phyloP scores from a whole-genome alignment of 768 basidiomycete species.

The Rhodocollybia butyracea region DNA sequence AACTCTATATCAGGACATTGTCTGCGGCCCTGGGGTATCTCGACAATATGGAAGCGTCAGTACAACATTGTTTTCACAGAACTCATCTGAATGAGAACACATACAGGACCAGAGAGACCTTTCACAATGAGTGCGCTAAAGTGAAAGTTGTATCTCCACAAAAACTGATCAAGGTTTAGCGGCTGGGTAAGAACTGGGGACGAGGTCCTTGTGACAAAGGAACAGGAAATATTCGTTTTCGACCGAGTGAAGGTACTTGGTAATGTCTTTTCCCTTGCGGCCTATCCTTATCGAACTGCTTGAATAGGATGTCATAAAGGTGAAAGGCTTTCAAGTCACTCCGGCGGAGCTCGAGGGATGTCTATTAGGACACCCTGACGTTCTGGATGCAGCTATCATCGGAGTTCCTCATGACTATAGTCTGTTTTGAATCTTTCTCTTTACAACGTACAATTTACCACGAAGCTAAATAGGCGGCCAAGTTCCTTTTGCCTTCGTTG shows the following conservation, averaged over 20 bases:
- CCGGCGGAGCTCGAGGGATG: conserved; percentile 27
- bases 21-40: conserved; percentile 47
- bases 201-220: conserved; percentile 42
- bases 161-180: conserved; percentile 18
- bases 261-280: conserved; percentile 11
- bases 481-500: conserved; percentile 50
- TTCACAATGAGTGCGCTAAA: conserved; percentile 34
- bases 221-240: conserved; percentile 43
- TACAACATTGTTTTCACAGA: neutral
- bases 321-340: conserved; percentile 30
- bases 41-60: conserved; percentile 6
- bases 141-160: neutral
- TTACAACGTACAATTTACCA: neutral
- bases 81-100: neutral
- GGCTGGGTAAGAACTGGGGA: conserved; percentile 43
- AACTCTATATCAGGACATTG: conserved; percentile 53
- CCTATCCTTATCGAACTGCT: neutral
- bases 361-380: conserved; percentile 22
- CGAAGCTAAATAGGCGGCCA: conserved; percentile 37
- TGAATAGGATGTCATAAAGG: conserved; percentile 46
- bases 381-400: conserved; percentile 24
- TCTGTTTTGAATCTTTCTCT: conserved; percentile 5
- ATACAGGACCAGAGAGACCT: conserved; percentile 19
- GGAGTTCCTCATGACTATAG: conserved; percentile 20
- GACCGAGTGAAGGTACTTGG: conserved; percentile 45